These are phyloP conservation scores for Boletus vermiculosoides DNA, from an alignment of 768 basidiomycete species.

Conservation along the genomic window DNA sequence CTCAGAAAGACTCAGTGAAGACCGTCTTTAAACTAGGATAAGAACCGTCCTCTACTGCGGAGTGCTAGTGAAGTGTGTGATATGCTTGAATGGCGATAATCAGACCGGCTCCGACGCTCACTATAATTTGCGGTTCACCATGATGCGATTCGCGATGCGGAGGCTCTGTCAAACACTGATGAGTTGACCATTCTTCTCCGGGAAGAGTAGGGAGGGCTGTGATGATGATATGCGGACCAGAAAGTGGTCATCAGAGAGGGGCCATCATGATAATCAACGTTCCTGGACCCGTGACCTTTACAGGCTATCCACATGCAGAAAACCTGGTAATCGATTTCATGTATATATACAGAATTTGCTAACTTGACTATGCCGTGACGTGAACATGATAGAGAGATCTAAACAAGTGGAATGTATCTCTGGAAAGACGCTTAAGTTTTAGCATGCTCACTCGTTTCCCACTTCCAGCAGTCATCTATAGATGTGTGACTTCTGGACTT, in stretches of 20 bases:
- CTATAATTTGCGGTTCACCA: too few species aligned
- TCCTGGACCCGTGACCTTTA: neutral
- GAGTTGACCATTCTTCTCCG: neutral
- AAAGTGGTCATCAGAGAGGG: neutral
- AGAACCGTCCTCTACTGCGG: conserved; percentile 5
- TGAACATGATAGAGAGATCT: too few species aligned
- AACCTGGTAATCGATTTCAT: neutral
- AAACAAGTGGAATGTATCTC: neutral
- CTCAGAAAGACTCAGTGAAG: neutral
- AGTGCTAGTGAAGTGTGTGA: neutral
- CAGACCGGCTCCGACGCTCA: neutral
- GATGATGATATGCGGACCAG: neutral
- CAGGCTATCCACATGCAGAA: neutral
- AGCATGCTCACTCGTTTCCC: neutral
- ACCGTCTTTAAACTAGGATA: neutral
- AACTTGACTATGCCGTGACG: neutral
- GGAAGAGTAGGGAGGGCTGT: neutral
- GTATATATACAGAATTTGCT: neutral
- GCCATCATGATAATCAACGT: neutral
- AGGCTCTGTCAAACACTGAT: too few species aligned
- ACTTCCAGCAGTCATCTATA: neutral
- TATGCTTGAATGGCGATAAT: conserved; percentile 3
- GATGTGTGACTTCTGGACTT: neutral
- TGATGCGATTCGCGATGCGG: too few species aligned
- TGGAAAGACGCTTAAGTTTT: neutral